phyloP scores from a whole-genome alignment of 768 basidiomycete species.

The Pleurotus giganteus region DNA sequence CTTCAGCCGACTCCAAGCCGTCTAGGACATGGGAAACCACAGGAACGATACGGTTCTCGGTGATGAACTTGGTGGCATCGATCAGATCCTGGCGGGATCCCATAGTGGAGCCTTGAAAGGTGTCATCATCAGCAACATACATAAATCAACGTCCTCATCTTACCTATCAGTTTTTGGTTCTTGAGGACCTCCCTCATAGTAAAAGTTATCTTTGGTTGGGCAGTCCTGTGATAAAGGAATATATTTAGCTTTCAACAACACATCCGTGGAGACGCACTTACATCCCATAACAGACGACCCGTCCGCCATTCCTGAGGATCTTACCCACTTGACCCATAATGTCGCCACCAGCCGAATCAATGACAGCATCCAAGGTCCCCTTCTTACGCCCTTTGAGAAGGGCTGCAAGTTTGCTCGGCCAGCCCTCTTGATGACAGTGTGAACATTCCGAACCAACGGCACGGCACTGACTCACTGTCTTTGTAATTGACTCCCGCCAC shows the following conservation, averaged over 20 bases:
- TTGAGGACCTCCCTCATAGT: constrained; percentile 79
- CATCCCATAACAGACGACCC: constrained; percentile 68
- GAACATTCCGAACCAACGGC: neutral
- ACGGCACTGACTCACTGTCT: constrained; percentile 41
- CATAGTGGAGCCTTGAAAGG: constrained; percentile 68
- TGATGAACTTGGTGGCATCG: constrained; percentile 69
- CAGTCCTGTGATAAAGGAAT: constrained; percentile 47
- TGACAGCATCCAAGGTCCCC: constrained; percentile 50
- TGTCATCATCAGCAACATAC: neutral
- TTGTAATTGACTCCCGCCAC: constrained; percentile 77
- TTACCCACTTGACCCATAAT: constrained; percentile 50
- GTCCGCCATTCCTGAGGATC: constrained; percentile 55
- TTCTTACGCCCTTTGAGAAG: constrained; percentile 36
- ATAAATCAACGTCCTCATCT: constrained; percentile 15
- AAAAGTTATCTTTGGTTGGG: constrained; percentile 53
- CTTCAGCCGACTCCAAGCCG: constrained; percentile 59
- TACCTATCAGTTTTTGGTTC: constrained; percentile 74
- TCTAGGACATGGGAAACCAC: constrained; percentile 69
- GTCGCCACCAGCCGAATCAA: constrained; percentile 71
- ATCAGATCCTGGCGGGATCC: constrained; percentile 74
- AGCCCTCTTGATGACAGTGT: constrained; percentile 35
- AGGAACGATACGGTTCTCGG: constrained; percentile 64
- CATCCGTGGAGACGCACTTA: constrained; percentile 24
- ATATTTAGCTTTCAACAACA: neutral
- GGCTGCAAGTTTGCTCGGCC: constrained; percentile 46